These are phyloP conservation scores for Lathyrus aphaca DNA, from an alignment of 306 rosid genomes.

Conservation along the genomic window DNA sequence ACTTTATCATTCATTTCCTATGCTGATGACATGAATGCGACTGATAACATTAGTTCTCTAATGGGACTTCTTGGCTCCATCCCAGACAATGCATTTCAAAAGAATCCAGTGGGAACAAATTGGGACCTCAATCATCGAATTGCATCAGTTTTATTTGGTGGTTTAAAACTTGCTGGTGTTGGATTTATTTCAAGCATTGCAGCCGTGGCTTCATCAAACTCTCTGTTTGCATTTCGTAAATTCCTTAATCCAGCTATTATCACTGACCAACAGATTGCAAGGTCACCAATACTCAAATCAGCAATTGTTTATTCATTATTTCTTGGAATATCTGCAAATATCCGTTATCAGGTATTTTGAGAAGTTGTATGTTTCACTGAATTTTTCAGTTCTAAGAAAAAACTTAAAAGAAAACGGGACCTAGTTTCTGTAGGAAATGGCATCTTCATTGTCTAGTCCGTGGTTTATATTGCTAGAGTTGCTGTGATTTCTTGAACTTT, in stretches of 20 bases:
- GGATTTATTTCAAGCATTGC: constrained; percentile 95
- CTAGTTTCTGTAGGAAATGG: constrained; percentile 38
- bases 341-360: constrained; percentile 85
- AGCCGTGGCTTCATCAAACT: constrained; percentile 83
- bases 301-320: constrained; percentile 66
- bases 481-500: constrained; percentile 22
- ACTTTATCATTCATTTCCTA: constrained; percentile 84
- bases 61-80: constrained; percentile 86
- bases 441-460: constrained; percentile 13
- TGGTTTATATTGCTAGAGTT: constrained; percentile 16
- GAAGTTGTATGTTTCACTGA: constrained; percentile 29
- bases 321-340: constrained; percentile 88
- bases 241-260: constrained; percentile 63
- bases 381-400: constrained; percentile 12
- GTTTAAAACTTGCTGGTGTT: constrained; percentile 82
- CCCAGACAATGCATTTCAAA: constrained; percentile 97
- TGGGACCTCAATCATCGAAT: constrained; percentile 84
- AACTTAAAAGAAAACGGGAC: constrained; percentile 20
- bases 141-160: constrained; percentile 89
- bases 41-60: constrained; percentile 64
- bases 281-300: constrained; percentile 87
- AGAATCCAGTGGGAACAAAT: constrained; percentile 75
- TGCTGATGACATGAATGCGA: constrained; percentile 59
- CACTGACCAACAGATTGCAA: constrained; percentile 52
- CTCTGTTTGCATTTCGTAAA: constrained; percentile 58